Percentiles rank a stretch among this genome's conserved stretches.
These are phyloP conservation scores for Sporothrix brunneoviolacea DNA, from an alignment of 2,329 filamentous ascomycete species.

Conservation along the genomic window DNA sequence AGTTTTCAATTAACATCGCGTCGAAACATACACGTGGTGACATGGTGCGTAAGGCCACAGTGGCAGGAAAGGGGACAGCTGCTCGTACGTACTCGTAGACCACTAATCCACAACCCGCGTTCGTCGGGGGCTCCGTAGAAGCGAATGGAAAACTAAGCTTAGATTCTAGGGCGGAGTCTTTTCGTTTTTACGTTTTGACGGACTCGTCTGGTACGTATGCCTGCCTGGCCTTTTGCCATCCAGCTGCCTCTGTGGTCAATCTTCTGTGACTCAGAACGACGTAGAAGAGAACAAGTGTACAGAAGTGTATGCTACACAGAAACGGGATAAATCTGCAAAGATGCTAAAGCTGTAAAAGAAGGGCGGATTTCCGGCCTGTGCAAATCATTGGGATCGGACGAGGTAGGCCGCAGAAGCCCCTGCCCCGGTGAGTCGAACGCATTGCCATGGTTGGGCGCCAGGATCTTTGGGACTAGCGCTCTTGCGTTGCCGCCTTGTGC, in stretches of 20 bases:
- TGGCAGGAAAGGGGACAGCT: slow-evolving; percentile 13
- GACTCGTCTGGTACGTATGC: no score
- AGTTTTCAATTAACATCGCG: no score
- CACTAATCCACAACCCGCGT: no score
- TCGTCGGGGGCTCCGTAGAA: slow-evolving; percentile 12
- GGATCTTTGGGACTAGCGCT: slow-evolving; percentile 1
- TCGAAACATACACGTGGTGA: not conserved
- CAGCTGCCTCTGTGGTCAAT: slow-evolving; percentile 2
- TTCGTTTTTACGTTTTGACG: no score
- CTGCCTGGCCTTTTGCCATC: no score
- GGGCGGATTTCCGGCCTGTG: no score
- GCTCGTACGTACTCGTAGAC: not conserved
- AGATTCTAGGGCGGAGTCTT: not conserved
- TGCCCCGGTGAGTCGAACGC: no score
- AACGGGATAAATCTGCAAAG: no score
- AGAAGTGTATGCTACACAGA: not conserved
- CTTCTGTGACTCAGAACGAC: not conserved
- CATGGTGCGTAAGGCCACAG: slow-evolving; percentile 15
- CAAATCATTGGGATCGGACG: no score
- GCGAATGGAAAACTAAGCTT: slow-evolving; percentile 11
- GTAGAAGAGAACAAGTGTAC: not conserved
- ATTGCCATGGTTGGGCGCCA: no score
- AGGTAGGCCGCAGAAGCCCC: no score
- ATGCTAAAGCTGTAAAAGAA: no score
- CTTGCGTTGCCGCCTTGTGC: not conserved